A percentile compares a stretch with the other conserved stretches of the same genome.
Conservation (phyloP, 1,139 yeast species). For the Pichia sp. region DNA sequence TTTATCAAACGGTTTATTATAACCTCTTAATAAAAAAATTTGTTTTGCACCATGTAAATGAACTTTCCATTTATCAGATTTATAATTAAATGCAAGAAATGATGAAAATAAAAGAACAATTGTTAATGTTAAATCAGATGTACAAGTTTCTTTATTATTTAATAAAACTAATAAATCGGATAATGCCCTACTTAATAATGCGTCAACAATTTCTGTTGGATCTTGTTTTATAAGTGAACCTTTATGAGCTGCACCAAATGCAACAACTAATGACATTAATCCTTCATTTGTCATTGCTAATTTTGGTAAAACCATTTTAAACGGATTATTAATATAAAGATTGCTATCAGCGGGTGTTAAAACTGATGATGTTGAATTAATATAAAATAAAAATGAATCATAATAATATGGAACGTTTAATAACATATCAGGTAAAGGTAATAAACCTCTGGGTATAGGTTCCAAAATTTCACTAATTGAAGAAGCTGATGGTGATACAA, state of each 20-base stretch:
- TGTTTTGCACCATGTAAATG: constrained; percentile 68
- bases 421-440: constrained; percentile 54
- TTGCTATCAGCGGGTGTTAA: constrained; percentile 65
- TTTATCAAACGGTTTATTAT: constrained; percentile 31
- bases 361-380: constrained; percentile 53
- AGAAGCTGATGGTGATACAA: constrained; percentile 14
- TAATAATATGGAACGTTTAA: constrained; percentile 54
- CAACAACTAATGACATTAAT: constrained; percentile 54
- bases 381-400: constrained; percentile 57
- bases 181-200: constrained; percentile 50
- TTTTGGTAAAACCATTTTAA: constrained; percentile 56
- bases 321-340: constrained; percentile 57
- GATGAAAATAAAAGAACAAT: constrained; percentile 58
- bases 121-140: constrained; percentile 63
- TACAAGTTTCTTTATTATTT: constrained; percentile 46
- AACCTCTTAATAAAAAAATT: constrained; percentile 55
- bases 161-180: constrained; percentile 48
- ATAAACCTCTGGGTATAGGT: constrained; percentile 43
- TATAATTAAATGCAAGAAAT: constrained; percentile 50
- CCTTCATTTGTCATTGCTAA: constrained; percentile 62
- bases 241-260: constrained; percentile 58
- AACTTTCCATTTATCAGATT: constrained; percentile 51
- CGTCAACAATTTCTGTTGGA: constrained; percentile 43
- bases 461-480: constrained; percentile 19
- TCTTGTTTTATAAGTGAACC: constrained; percentile 33